Evolutionary conservation across 768 basidiomycete genomes (phyloP), one percentile per base, ranked within the genome.

Genomic region (Lyophyllum shimeji): DNA sequence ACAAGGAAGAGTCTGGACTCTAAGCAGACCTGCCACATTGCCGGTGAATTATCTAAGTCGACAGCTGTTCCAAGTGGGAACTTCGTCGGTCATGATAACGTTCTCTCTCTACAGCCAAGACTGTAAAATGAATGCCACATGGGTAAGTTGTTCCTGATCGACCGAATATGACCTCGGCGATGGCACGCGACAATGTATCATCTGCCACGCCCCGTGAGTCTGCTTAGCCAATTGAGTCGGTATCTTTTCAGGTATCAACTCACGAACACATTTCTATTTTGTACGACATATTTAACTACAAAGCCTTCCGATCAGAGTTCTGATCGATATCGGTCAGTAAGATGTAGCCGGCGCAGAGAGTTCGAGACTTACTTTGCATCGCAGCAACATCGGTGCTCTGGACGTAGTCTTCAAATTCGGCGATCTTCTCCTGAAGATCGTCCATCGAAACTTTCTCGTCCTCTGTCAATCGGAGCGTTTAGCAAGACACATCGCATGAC

Each of bases 371-470:
- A 93, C 92, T 95, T 74, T 95, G 93, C 93, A 95, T 95, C 59
- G 93, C 95, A 61, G 89, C 87, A 60, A 98, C 72, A 70, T 98
- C 95, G 27, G 89, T 79, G 72, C 92, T 94, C 81, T 97, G 95
- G 60, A 96, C 84, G 67, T 85, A 89, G 66, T 94, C 93, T 12
- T 93, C 91, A 57, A 91, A 85, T 63, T 90, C 93, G 5, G 76
- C 77, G 58, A 97, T 79, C 79, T 90, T 82, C 72, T 98, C 96
- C 74, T 98, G 93, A 60, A 98, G 82, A 20, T 97, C 94, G 60
- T 96, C 93, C 59, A 89, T 79, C 2, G 94, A 96, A 50, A 98
- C 87, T 61, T 90, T 88, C 66, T 96, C 95, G 60, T 98, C 96
- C 93, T 96, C 95, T 93, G 69, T 44, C 46, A 29, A 18, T 40